Evolutionary conservation across 2,329 filamentous ascomycete species (phyloP).

Genomic region (Talaromyces sp.): DNA sequence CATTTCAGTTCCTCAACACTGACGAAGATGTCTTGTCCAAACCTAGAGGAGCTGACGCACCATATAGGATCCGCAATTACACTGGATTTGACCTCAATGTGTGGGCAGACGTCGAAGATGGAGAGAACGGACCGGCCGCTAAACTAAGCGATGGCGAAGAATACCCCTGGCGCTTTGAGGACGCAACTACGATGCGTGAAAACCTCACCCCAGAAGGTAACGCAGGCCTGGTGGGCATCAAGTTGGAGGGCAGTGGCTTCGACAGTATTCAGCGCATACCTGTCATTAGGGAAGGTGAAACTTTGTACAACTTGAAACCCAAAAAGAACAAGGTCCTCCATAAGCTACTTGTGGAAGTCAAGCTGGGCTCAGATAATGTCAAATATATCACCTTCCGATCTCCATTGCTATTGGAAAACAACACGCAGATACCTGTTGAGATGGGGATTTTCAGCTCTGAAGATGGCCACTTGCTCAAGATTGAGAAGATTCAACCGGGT

Average conservation of each 20-base stretch:
- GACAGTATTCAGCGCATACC: constrained; percentile 84
- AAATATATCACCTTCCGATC: constrained; percentile 97
- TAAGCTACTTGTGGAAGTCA: constrained; percentile 86
- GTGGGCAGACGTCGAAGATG: constrained; percentile 72
- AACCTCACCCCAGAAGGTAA: constrained; percentile 80
- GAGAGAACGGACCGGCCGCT: constrained; percentile 63
- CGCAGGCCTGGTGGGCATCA: constrained; percentile 73
- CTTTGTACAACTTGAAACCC: constrained; percentile 81
- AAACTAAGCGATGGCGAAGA: constrained; percentile 86
- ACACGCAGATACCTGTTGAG: constrained; percentile 93
- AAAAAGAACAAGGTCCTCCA: constrained; percentile 82
- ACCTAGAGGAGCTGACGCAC: constrained; percentile 83
- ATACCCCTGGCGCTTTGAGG: constrained; percentile 92
- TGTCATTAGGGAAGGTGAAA: constrained; percentile 91
- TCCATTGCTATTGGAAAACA: constrained; percentile 87
- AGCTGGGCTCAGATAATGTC: constrained; percentile 87
- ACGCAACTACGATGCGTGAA: constrained; percentile 94
- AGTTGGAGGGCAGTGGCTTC: constrained; percentile 89
- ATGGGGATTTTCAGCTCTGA: constrained; percentile 84
- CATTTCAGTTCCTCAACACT: constrained; percentile 80
- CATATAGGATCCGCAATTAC: constrained; percentile 91
- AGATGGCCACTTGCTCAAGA: constrained; percentile 88
- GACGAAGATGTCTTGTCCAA: constrained; percentile 93
- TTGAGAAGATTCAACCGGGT: constrained; percentile 93
- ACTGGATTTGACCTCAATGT: constrained; percentile 88